Conservation (phyloP, 495 filamentous ascomycete species). For the Chaetomidium leptoderma region DNA sequence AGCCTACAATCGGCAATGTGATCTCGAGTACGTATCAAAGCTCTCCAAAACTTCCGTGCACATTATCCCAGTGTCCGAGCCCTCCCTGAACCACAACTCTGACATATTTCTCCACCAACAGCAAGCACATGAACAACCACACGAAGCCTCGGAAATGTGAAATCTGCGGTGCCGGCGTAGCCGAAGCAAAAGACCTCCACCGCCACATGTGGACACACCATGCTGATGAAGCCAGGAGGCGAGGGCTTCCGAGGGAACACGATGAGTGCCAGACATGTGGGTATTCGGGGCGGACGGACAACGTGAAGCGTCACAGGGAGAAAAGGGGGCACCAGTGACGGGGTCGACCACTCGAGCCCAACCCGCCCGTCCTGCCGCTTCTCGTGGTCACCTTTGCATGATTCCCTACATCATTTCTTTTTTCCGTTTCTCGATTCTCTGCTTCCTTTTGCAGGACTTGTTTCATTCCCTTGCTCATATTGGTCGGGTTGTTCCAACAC, state of each 20-base stretch:
- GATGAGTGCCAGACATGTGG: slow-evolving; percentile 11
- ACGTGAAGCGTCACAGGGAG: slow-evolving; percentile 9
- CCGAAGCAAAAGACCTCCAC: slow-evolving; percentile 18
- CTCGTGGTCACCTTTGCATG: too few relatives aligned
- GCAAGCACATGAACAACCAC: slow-evolving; percentile 26
- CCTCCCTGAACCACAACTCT: too few relatives aligned
- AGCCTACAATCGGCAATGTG: neutral
- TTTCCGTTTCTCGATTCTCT: too few relatives aligned
- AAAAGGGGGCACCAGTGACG: neutral
- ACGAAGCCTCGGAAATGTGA: slow-evolving; percentile 27
- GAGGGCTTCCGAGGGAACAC: slow-evolving; percentile 1
- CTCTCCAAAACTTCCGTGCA: too few relatives aligned
- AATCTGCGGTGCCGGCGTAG: neutral
- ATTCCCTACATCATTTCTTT: too few relatives aligned
- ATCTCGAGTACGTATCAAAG: slow-evolving; percentile 6
- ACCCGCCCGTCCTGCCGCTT: too few relatives aligned
- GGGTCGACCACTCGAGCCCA: too few relatives aligned
- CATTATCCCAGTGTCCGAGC: neutral
- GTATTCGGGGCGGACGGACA: slow-evolving; percentile 19
- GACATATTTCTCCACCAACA: neutral
- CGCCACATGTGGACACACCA: slow-evolving; percentile 25
- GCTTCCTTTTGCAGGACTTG: too few relatives aligned
- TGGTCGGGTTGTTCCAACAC: too few relatives aligned
- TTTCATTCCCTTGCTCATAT: too few relatives aligned
- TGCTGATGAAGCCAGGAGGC: neutral